Evolutionary conservation across 257 asterid species (phyloP).

Genomic region (Penstemon davidsonii): DNA sequence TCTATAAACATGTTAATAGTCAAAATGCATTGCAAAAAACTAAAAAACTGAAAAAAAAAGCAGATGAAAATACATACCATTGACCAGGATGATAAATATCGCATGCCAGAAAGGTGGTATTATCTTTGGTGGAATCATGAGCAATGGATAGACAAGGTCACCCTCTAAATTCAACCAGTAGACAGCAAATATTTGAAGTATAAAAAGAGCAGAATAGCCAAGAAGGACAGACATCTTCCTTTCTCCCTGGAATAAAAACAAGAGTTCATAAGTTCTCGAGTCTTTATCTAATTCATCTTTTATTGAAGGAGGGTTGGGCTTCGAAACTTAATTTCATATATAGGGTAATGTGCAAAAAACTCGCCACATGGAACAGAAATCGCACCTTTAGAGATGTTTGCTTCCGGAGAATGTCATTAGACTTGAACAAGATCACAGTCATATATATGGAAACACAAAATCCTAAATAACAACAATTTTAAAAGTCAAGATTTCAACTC

Average conservation of each 20-base stretch:
- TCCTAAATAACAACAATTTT: conserved; percentile 38
- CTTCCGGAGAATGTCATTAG: conserved; percentile 77
- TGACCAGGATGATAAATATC: conserved; percentile 65
- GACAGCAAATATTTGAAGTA: conserved; percentile 61
- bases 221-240: conserved; percentile 60
- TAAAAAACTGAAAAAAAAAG: background rate
- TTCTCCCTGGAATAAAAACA: conserved; percentile 62
- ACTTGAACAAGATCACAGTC: conserved; percentile 71
- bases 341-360: conserved; percentile 6
- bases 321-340: conserved; percentile 3
- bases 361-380: conserved; percentile 8
- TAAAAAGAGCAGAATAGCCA: conserved; percentile 54
- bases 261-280: conserved; percentile 8
- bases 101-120: conserved; percentile 93
- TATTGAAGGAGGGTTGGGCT: background rate
- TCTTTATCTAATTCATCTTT: background rate
- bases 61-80: conserved; percentile 46
- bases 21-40: background rate
- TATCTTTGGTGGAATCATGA: conserved; percentile 76
- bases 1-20: background rate
- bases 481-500: conserved; percentile 16
- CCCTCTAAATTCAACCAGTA: conserved; percentile 78
- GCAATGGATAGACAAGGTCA: conserved; percentile 55
- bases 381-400: conserved; percentile 85
- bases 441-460: conserved; percentile 68